Conservation (phyloP, 169 alveolate species). For the Theileria luwenshuni region DNA sequence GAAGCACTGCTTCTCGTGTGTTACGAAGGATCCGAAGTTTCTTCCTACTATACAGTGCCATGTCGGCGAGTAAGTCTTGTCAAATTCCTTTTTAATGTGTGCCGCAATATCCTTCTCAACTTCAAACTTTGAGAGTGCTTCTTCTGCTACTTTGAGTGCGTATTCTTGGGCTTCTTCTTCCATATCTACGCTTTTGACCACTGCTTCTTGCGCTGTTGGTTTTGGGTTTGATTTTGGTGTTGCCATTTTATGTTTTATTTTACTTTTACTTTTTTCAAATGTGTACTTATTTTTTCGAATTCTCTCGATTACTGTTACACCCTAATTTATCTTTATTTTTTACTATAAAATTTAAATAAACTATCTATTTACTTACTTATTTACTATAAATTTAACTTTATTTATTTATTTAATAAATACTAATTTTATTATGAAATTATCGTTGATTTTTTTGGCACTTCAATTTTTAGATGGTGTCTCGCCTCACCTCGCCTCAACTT, state of each 20-base stretch:
- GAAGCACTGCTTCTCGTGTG: conserved; percentile 99
- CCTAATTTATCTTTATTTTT: neutral
- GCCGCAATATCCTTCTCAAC: conserved; percentile 98
- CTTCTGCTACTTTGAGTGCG: conserved; percentile 97
- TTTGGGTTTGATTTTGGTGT: neutral
- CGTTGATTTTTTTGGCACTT: neutral
- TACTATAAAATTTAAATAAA: too few relatives aligned
- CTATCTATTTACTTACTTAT: too few relatives aligned
- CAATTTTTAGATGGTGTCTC: conserved; percentile 9
- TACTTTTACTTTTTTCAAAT: neutral
- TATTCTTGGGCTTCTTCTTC: conserved; percentile 98
- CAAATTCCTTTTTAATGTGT: conserved; percentile 98
- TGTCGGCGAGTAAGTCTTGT: conserved; percentile 95
- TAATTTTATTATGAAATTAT: too few relatives aligned
- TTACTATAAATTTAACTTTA: too few relatives aligned
- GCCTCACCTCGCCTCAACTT: conserved; percentile 8
- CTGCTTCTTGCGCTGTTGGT: conserved; percentile 46
- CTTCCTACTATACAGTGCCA: conserved; percentile 99
- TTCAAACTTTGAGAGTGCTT: conserved; percentile 94
- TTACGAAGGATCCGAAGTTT: conserved; percentile 98
- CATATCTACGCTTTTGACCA: conserved; percentile 98
- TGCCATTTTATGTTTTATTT: conserved; percentile 14
- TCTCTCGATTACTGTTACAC: neutral
- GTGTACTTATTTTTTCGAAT: neutral
- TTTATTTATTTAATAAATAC: too few relatives aligned